phyloP scores from a whole-genome alignment of 352 stramenopile species.

The Thraustotheca clavata region DNA sequence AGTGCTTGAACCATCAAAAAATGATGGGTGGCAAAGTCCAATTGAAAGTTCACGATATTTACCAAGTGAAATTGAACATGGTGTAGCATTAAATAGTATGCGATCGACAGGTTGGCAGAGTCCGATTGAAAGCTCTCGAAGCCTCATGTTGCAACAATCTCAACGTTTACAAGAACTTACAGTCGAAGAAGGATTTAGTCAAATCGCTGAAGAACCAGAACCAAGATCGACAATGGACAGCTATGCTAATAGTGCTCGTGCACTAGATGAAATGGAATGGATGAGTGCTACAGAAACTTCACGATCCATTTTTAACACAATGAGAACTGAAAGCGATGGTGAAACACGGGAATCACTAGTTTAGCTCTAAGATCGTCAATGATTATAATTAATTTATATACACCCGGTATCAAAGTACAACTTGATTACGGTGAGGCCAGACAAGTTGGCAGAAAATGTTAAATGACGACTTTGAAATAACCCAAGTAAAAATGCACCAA shows the following conservation, averaged over 20 bases:
- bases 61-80: not conserved
- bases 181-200: not conserved
- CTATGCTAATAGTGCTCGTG: not conserved
- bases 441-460: not conserved
- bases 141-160: constrained; percentile 3
- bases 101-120: not conserved
- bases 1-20: not conserved
- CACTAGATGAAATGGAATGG: not conserved
- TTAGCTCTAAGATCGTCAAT: no score
- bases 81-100: not conserved
- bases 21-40: not conserved
- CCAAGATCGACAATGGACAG: not conserved
- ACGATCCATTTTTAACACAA: constrained; percentile 6
- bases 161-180: not conserved
- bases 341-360: not conserved
- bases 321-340: not conserved
- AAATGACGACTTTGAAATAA: not conserved
- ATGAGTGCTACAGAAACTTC: constrained; percentile 14
- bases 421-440: not conserved
- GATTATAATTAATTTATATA: constrained; percentile 6
- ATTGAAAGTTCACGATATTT: constrained; percentile 4
- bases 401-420: not conserved
- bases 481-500: not conserved
- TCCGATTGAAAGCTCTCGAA: constrained; percentile 11
- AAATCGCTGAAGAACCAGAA: not conserved